These are phyloP conservation scores for Fusarium papillatum DNA, from an alignment of 2,329 filamentous ascomycete genomes.

Conservation along the genomic window DNA sequence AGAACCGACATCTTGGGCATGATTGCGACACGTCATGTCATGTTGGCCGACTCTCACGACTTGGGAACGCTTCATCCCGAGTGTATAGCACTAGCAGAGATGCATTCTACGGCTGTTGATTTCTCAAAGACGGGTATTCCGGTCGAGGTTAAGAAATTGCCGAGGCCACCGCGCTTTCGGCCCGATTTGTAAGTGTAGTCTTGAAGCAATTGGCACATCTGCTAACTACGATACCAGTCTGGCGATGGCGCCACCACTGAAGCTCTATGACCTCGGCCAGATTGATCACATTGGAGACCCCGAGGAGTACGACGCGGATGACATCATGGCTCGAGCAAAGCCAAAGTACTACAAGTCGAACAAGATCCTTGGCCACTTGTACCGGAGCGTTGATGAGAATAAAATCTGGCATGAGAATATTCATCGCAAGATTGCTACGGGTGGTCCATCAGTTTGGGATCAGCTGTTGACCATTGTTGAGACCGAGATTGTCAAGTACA, in stretches of 20 bases:
- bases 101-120: constrained; percentile 81
- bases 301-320: constrained; percentile 54
- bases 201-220: fast-evolving
- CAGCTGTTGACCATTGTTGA: constrained; percentile 49
- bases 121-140: constrained; percentile 81
- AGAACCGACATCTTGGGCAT: constrained; percentile 74
- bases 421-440: constrained; percentile 43
- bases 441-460: constrained; percentile 58
- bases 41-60: constrained; percentile 70
- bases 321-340: constrained; percentile 57
- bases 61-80: constrained; percentile 64
- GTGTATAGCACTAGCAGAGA: constrained; percentile 69
- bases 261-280: constrained; percentile 59
- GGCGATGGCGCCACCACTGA: constrained; percentile 59
- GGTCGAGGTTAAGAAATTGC: constrained; percentile 61
- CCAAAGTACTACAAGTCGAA: constrained; percentile 75
- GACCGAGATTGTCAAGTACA: constrained; percentile 31
- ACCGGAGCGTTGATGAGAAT: constrained; percentile 79
- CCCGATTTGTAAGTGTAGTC: constrained; percentile 67
- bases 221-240: constrained; percentile 50
- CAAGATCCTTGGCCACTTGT: constrained; percentile 79
- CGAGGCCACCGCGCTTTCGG: constrained; percentile 53
- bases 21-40: constrained; percentile 75
- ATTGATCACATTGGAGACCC: constrained; percentile 46
- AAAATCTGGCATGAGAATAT: constrained; percentile 71